phyloP scores from a whole-genome alignment of 257 asterid species.

The Eucommia ulmoides region DNA sequence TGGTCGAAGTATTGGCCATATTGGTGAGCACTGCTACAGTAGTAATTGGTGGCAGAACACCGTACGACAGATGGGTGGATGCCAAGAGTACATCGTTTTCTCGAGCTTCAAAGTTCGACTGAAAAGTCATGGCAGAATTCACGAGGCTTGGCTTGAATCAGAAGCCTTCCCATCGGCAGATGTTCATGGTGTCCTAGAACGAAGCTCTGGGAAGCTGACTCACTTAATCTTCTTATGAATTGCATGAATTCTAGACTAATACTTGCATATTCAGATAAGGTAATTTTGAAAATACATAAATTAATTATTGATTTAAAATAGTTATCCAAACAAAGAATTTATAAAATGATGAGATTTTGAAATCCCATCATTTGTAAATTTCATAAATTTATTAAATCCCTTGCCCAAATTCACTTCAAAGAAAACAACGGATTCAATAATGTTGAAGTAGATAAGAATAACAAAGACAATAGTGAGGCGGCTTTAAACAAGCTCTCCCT shows the following conservation, averaged over 20 bases:
- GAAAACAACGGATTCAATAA: no score
- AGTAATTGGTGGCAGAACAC: conserved; percentile 14
- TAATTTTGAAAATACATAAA: no score
- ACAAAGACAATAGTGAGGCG: no score
- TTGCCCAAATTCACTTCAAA: no score
- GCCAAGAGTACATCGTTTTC: conserved; percentile 21
- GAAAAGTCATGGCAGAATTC: conserved; percentile 18
- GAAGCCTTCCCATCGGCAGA: conserved; percentile 22
- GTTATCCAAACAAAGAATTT: no score
- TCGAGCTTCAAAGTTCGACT: conserved; percentile 10
- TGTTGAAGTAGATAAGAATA: no score
- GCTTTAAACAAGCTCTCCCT: no score
- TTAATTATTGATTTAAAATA: no score
- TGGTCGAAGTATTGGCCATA: conserved; percentile 29
- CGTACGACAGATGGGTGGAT: conserved; percentile 23
- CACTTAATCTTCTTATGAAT: conserved; percentile 2
- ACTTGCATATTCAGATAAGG: no score
- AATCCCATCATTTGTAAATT: no score
- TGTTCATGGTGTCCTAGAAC: conserved; percentile 25
- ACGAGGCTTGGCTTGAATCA: conserved; percentile 26
- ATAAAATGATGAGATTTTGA: no score
- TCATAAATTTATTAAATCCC: no score
- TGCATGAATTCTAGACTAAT: neutral
- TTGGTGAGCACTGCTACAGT: conserved; percentile 21
- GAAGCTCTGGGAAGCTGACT: conserved; percentile 17